Conservation (phyloP, 164 flowering plant genomes). For the Macadamia tetraphylla region DNA sequence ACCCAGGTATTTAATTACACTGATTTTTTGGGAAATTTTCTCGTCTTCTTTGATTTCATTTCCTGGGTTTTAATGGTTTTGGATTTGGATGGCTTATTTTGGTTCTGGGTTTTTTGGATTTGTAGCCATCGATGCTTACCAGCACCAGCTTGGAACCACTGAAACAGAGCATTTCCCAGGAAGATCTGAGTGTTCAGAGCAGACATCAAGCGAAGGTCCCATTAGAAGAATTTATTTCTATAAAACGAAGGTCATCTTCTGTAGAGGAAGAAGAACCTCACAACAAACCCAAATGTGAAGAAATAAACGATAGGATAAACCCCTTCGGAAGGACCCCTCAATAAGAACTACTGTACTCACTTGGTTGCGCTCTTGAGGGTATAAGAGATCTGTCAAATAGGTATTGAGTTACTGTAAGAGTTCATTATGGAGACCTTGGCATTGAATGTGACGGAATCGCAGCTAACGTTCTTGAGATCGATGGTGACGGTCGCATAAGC, state of each 20-base stretch:
- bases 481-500: slow-evolving; percentile 12
- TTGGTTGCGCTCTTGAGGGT: slow-evolving; percentile 54
- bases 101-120: slow-evolving; percentile 2
- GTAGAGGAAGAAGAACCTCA: slow-evolving; percentile 13
- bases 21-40: not conserved
- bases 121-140: slow-evolving; percentile 61
- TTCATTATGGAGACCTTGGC: slow-evolving; percentile 48
- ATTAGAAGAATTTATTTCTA: slow-evolving; percentile 69
- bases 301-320: slow-evolving; percentile 21
- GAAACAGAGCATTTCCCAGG: slow-evolving; percentile 28
- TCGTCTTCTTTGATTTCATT: not conserved
- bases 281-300: slow-evolving; percentile 5
- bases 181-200: slow-evolving; percentile 59
- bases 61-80: not conserved
- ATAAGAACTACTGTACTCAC: slow-evolving; percentile 14
- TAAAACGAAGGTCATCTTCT: slow-evolving; percentile 28
- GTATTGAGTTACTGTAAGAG: slow-evolving; percentile 51
- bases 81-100: not conserved
- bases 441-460: slow-evolving; percentile 34
- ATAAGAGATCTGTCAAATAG: slow-evolving; percentile 69
- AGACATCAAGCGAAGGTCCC: slow-evolving; percentile 47
- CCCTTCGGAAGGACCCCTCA: slow-evolving; percentile 27
- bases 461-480: slow-evolving; percentile 41
- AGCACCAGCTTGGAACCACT: slow-evolving; percentile 40
- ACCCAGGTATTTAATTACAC: slow-evolving; percentile 43